Conservation (phyloP, 1,139 yeast species). For the Nakaseomyces delphensis region DNA sequence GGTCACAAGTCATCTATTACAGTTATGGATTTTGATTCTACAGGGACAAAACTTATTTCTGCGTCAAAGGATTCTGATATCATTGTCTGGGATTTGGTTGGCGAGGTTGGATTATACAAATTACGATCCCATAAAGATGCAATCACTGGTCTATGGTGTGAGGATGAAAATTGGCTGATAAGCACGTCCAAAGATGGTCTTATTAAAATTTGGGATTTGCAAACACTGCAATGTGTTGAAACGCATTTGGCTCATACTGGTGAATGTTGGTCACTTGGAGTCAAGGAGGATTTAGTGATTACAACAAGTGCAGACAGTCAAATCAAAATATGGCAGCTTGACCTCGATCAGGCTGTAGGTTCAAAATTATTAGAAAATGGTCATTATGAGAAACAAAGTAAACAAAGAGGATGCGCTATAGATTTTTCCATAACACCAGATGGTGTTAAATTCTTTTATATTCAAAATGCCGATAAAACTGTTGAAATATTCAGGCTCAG, state of each 20-base stretch:
- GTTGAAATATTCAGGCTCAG: constrained; percentile 78
- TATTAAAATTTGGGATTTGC: constrained; percentile 86
- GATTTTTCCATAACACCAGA: constrained; percentile 40
- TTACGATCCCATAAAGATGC: constrained; percentile 85
- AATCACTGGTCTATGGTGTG: constrained; percentile 62
- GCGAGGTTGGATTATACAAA: constrained; percentile 81
- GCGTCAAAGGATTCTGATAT: constrained; percentile 81
- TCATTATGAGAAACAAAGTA: constrained; percentile 65
- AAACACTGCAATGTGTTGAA: constrained; percentile 82
- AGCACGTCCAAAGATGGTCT: constrained; percentile 85
- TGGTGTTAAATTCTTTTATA: constrained; percentile 45
- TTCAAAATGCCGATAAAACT: constrained; percentile 73
- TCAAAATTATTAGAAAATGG: constrained; percentile 56
- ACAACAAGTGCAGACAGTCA: constrained; percentile 79
- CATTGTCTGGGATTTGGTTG: constrained; percentile 90
- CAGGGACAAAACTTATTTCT: constrained; percentile 78
- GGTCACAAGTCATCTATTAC: constrained; percentile 82
- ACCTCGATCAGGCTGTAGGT: constrained; percentile 46
- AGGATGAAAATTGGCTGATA: constrained; percentile 59
- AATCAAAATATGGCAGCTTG: constrained; percentile 71
- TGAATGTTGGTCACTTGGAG: constrained; percentile 82
- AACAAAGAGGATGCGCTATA: constrained; percentile 60
- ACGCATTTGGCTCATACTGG: constrained; percentile 91
- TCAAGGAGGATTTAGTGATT: constrained; percentile 39
- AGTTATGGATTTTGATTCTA: constrained; percentile 55